These are phyloP conservation scores for Inonotus obliquus DNA, from an alignment of 1,284 basidiomycete genomes.

Conservation along the genomic window DNA sequence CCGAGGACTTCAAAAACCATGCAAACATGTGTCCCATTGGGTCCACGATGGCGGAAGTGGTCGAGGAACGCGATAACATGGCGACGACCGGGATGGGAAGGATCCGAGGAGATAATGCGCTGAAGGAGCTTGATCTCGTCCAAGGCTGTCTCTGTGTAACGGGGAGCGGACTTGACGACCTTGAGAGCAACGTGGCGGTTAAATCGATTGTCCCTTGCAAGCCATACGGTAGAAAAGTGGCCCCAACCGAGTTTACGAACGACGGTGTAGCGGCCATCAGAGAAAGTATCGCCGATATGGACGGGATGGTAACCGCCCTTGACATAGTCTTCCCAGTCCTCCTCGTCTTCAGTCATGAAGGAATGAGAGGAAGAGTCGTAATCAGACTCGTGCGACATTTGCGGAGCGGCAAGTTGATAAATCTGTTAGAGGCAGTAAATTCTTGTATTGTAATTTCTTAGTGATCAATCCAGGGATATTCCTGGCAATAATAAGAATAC, in stretches of 20 bases:
- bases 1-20: slow-evolving; percentile 99
- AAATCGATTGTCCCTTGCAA: slow-evolving; percentile 84
- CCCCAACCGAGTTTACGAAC: slow-evolving; percentile 98
- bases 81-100: slow-evolving; percentile 69
- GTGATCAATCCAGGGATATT: neutral
- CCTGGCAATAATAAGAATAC: neutral
- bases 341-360: slow-evolving; percentile 74
- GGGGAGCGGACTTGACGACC: slow-evolving; percentile 95
- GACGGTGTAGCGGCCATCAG: slow-evolving; percentile 83
- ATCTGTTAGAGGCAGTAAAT: neutral
- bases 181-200: slow-evolving; percentile 97
- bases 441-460: too few relatives aligned
- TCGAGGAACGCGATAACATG: slow-evolving; percentile 96
- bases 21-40: slow-evolving; percentile 96
- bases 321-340: slow-evolving; percentile 84
- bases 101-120: slow-evolving; percentile 86
- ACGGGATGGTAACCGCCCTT: slow-evolving; percentile 95
- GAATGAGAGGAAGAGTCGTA: slow-evolving; percentile 49
- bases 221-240: slow-evolving; percentile 95
- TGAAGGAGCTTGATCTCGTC: slow-evolving; percentile 99
- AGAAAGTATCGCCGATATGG: slow-evolving; percentile 91
- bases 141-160: slow-evolving; percentile 96
- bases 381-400: slow-evolving; percentile 46
- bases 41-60: slow-evolving; percentile 94
- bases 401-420: neutral